Evolutionary conservation across 805 yeast genomes (phyloP), one percentile per base, ranked within the genome.

Genomic region (Starmerella potacharoeniae): DNA sequence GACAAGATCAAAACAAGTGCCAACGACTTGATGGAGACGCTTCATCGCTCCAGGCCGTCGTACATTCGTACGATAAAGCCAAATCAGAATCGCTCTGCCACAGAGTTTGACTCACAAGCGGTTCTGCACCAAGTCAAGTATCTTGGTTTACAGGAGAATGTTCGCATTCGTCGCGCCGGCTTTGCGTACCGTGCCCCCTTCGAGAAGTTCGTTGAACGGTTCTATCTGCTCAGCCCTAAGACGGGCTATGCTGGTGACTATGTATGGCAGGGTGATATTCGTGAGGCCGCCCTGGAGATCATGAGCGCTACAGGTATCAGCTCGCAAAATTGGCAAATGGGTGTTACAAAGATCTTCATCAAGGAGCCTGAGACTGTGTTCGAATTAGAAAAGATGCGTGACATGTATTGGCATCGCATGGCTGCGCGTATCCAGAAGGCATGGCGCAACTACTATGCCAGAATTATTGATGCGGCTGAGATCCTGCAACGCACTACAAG

Each of bases 61-160:
- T 93, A 93, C 68, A 93, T 93, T 62, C 84, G 98, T 75, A 93
- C 98, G 2, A 93, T 93, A 68, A 93, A 93, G 69, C 98, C 98
- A 28, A 93, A 93, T 69, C 95, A 90, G 71, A 84, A 88, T 60
- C 86, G 87, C 65, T 83, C 91, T 7, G 95, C 98, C 14, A 74
- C 82, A 41, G 97, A 91, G 64, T 93, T 86, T 68, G 95, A 90
- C 66, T 82, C 81, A 55, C 81, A 79, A 54, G 95, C 89, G 61
- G 98, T 93, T 7, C 75, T 93, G 61, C 98, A 93, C 70, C 98
- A 93, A 73, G 84, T 93, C 62, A 93, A 93, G 66, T 93, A 93
- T 69, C 76, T 93, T 61, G 98, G 98, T 68, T 75, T 93, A 69
- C 93, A 93, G 66, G 98, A 93, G 70, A 93, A 93, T 69, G 97